Evolutionary conservation across 2,329 filamentous ascomycete genomes (phyloP).

Genomic region (Alternaria ventricosa): DNA sequence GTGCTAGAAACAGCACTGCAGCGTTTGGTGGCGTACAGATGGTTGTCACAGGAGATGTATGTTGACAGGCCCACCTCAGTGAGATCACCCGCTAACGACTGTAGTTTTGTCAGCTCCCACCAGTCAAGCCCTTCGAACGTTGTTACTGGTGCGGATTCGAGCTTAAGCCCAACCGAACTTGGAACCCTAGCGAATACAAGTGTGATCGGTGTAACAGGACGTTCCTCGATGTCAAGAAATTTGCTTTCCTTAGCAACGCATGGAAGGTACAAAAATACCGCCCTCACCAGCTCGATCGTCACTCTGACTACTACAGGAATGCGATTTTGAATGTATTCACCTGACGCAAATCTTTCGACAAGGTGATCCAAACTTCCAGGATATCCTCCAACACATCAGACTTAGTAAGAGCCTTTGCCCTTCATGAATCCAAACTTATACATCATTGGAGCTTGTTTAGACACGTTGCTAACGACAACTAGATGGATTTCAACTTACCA

Average conservation of each 20-base stretch:
- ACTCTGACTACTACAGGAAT: constrained; percentile 41
- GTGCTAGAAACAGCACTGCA: neutral
- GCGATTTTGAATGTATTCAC: constrained; percentile 61
- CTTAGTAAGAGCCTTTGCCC: too few relatives aligned
- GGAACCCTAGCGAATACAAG: too few relatives aligned
- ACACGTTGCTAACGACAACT: too few relatives aligned
- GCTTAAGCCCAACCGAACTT: constrained; percentile 2
- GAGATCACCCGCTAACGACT: too few relatives aligned
- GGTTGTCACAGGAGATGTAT: constrained; percentile 61
- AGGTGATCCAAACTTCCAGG: constrained; percentile 60
- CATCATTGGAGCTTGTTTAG: too few relatives aligned
- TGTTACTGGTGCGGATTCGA: constrained; percentile 60
- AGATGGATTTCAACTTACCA: too few relatives aligned
- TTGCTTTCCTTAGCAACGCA: constrained; percentile 64
- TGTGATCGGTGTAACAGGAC: constrained; percentile 45
- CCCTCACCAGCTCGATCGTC: too few relatives aligned
- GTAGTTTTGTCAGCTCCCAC: constrained; percentile 55
- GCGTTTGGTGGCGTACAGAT: constrained; percentile 61
- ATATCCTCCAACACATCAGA: constrained; percentile 60
- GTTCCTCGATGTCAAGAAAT: constrained; percentile 61
- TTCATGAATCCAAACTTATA: too few relatives aligned
- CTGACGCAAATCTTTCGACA: constrained; percentile 65
- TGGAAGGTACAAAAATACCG: constrained; percentile 52
- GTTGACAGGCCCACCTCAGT: too few relatives aligned
- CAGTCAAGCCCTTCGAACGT: constrained; percentile 62